These are phyloP conservation scores for Aspergillus latus DNA, from an alignment of 2,329 filamentous ascomycete genomes.

Conservation along the genomic window DNA sequence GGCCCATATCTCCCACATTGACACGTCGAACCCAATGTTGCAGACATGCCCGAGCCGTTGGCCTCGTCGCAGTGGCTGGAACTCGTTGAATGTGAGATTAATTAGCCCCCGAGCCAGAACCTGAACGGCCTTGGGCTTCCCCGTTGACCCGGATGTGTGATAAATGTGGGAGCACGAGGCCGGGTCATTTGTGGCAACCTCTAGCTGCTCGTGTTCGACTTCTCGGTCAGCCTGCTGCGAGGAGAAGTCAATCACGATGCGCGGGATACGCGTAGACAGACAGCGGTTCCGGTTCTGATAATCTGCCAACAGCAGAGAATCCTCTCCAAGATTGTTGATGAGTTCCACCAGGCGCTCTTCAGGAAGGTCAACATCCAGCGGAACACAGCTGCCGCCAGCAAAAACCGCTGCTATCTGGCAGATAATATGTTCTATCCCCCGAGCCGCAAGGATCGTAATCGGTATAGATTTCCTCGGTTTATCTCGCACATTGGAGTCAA, in stretches of 20 bases:
- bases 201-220: no score
- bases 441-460: background rate
- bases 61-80: background rate
- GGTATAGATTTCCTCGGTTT: background rate
- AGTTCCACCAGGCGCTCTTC: background rate
- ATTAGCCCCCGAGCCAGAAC: constrained; percentile 1
- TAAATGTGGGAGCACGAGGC: background rate
- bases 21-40: constrained; percentile 15
- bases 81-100: constrained; percentile 5
- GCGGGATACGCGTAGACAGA: background rate
- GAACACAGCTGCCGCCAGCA: background rate
- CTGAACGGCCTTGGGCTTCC: constrained; percentile 10
- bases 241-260: background rate
- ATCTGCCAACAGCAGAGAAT: background rate
- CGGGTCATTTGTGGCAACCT: background rate
- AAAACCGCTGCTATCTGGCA: background rate
- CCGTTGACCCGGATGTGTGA: background rate
- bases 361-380: background rate
- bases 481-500: background rate
- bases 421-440: background rate
- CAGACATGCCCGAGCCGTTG: constrained; percentile 12
- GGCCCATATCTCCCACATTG: constrained; percentile 10
- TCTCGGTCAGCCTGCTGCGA: background rate
- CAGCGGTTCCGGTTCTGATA: background rate
- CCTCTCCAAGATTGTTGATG: background rate